Percentiles rank a stretch among this genome's conserved stretches.
Evolutionary conservation across 495 filamentous ascomycete genomes (phyloP).

Genomic region (Jackrogersella multiformis): DNA sequence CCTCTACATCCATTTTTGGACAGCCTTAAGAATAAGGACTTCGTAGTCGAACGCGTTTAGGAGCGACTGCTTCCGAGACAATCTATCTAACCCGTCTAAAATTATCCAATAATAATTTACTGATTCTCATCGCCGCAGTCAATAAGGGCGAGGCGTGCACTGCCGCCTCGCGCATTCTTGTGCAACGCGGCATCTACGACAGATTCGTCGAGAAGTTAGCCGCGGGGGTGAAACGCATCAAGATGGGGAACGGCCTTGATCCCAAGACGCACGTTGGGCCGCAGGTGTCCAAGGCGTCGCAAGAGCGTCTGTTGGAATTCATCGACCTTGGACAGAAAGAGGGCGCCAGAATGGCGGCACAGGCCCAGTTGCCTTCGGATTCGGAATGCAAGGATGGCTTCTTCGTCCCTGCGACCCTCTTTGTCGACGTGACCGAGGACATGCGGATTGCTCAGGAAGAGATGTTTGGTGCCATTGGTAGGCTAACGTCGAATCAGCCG

Average conservation of each 20-base stretch:
- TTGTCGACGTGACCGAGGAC: constrained; percentile 68
- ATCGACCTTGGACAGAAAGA: constrained; percentile 71
- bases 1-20: not conserved
- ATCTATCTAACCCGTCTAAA: too few relatives aligned
- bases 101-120: not conserved
- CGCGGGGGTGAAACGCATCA: constrained; percentile 13
- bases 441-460: constrained; percentile 73
- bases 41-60: not conserved
- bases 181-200: constrained; percentile 17
- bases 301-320: constrained; percentile 61
- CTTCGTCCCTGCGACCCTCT: constrained; percentile 68
- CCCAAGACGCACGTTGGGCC: constrained; percentile 18
- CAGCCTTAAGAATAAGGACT: not conserved
- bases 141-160: constrained; percentile 26
- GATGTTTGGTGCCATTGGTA: constrained; percentile 72
- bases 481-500: not conserved
- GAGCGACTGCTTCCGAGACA: not conserved
- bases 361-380: constrained; percentile 51
- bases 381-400: constrained; percentile 68
- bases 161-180: constrained; percentile 10
- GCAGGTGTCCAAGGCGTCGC: constrained; percentile 11
- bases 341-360: constrained; percentile 67
- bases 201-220: constrained; percentile 15
- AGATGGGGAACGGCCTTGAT: constrained; percentile 21
- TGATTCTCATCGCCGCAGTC: not conserved